These are phyloP conservation scores for Westerdykella aurantiaca DNA, from an alignment of 2,329 filamentous ascomycete species.

Conservation along the genomic window DNA sequence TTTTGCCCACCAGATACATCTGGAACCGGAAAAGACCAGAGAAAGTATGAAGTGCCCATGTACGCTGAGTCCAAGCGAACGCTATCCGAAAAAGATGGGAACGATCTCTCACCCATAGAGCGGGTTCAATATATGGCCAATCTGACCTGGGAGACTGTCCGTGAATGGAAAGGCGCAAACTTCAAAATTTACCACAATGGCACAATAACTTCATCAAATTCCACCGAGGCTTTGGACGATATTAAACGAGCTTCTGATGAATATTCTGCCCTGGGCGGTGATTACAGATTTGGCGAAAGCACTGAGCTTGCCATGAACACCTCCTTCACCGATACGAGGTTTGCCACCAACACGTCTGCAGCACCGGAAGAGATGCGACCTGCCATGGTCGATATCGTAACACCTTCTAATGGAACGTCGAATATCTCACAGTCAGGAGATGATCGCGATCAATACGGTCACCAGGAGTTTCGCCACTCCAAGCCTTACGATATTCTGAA, in stretches of 20 bases:
- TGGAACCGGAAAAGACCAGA: background rate
- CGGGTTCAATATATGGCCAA: conserved; percentile 2
- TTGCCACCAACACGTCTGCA: background rate
- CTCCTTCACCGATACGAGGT: background rate
- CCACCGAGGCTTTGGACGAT: background rate
- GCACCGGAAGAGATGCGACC: background rate
- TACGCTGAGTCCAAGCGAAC: background rate
- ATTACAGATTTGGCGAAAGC: background rate
- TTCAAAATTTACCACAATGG: background rate
- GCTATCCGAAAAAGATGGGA: conserved; percentile 1
- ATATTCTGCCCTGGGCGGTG: conserved; percentile 2
- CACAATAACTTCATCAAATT: background rate
- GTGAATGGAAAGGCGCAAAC: conserved; percentile 1
- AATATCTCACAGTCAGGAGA: background rate
- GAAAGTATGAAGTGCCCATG: background rate
- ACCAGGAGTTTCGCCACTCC: background rate
- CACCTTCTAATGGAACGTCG: background rate
- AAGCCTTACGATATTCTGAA: conserved; percentile 1
- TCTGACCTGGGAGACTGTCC: conserved; percentile 4
- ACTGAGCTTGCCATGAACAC: background rate
- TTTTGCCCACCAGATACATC: background rate
- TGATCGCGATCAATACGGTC: background rate
- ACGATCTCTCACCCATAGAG: conserved; percentile 1
- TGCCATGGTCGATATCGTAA: background rate
- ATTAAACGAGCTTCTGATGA: conserved; percentile 1